Conservation (phyloP, 2,329 filamentous ascomycete genomes). For the Penicillium sp. region DNA sequence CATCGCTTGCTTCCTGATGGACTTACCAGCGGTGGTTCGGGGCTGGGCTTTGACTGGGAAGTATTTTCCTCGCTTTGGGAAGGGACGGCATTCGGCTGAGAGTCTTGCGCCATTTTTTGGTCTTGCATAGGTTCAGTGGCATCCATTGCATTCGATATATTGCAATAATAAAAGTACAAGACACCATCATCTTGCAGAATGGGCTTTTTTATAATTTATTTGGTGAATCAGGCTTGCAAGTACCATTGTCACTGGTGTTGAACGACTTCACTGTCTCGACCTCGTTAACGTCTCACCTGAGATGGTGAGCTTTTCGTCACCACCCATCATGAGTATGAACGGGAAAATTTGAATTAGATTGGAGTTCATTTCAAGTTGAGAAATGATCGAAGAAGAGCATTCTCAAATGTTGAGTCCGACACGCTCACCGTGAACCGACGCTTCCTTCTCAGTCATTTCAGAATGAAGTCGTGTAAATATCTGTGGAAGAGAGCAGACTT, state of each 20-base stretch:
- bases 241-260: neutral
- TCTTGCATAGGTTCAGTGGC: neutral
- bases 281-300: neutral
- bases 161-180: neutral
- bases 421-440: neutral
- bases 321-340: neutral
- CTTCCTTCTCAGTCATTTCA: neutral
- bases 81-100: neutral
- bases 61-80: neutral
- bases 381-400: neutral
- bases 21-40: neutral
- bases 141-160: neutral
- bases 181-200: neutral
- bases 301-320: neutral
- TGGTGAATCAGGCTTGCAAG: neutral
- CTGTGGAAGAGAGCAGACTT: neutral
- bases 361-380: neutral
- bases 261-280: neutral
- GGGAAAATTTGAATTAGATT: neutral
- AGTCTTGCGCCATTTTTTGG: neutral
- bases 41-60: neutral
- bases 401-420: neutral
- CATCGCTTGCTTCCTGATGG: neutral
- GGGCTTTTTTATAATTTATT: neutral
- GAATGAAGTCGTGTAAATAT: neutral